Base-by-base conservation (phyloP, 805 yeast species). In the Metschnikowia gelsemii region DNA sequence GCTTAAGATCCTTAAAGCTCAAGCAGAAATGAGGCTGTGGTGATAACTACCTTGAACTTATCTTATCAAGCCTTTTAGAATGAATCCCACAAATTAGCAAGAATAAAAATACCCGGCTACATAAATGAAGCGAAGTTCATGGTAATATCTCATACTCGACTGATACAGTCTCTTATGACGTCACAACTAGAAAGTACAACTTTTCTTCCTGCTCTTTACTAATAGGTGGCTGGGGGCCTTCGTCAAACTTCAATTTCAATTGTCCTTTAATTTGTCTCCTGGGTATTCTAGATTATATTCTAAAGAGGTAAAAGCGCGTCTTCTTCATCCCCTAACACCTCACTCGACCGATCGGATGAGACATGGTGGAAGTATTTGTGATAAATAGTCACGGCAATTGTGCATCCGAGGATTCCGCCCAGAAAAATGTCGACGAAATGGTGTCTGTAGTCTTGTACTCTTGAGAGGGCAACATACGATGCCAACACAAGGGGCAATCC, bases 361-460 rank as follows among this genome's bases (percentile, higher is more conserved):
- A 49, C 49, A 17, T 35, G 37, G 22, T 52, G 54, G 54, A 66
- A 65, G 49, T 61, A 68, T 42, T 58, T 55, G 33, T 45, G 50
- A 50, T 64, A 63, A 3, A 58, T 51, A n/a, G 43, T 45, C 16
- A 46, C 32, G 1, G 69, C 68, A 30, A 61, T 48, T 3, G 35
- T 29, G 6, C 52, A 36, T 1, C 73, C 73, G n/a, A 68, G 49
- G 1, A 49, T 18, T 5, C 62, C 57, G 1, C 73, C 73, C 25
- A 62, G 47, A 4, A 52, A 43, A 9, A 68, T 57, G 39, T 68
- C 73, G 13, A 57, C 49, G 36, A 64, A 67, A 43, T 66, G 65
- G 40, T 59, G 67, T 28, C 53, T 54, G 54, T 51, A 58, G 47
- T 59, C 63, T 38, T 58, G 62, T 8, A 55, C 53, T 21, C 63